Conservation (phyloP, 2,329 filamentous ascomycete species). For the Hortaea sp. region DNA sequence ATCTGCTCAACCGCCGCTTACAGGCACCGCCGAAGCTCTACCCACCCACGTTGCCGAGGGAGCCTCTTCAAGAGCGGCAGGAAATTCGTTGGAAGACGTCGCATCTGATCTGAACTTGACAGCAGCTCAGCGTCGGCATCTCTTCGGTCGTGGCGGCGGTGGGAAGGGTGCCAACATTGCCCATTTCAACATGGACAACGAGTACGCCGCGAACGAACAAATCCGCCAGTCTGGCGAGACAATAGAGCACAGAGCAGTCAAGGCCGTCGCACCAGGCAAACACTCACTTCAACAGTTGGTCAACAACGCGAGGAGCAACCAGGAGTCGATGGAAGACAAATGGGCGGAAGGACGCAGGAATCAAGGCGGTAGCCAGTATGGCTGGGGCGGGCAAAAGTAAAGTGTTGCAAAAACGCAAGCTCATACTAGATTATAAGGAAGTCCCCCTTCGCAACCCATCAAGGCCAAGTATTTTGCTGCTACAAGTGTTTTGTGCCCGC, state of each 20-base stretch:
- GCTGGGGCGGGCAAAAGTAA: slow-evolving; percentile 35
- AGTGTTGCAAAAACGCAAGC: too few species aligned
- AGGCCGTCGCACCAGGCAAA: slow-evolving; percentile 74
- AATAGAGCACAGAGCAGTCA: slow-evolving; percentile 67
- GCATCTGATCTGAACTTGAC: slow-evolving; percentile 72
- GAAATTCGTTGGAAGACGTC: slow-evolving; percentile 41
- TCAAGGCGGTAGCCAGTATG: slow-evolving; percentile 74
- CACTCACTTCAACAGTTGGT: slow-evolving; percentile 83
- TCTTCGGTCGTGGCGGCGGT: slow-evolving; percentile 60
- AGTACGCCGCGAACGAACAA: slow-evolving; percentile 78
- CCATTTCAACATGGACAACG: slow-evolving; percentile 79
- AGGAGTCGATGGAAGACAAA: slow-evolving; percentile 81
- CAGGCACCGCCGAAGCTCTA: too few species aligned
- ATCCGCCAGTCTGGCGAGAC: slow-evolving; percentile 60
- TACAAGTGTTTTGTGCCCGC: too few species aligned
- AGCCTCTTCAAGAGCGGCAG: too few species aligned
- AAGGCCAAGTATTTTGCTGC: too few species aligned
- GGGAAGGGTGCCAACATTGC: slow-evolving; percentile 56
- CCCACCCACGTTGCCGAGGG: too few species aligned
- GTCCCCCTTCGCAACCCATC: too few species aligned
- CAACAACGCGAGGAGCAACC: slow-evolving; percentile 69
- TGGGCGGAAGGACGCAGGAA: slow-evolving; percentile 74
- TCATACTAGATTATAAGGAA: too few species aligned
- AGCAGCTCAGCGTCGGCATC: slow-evolving; percentile 63
- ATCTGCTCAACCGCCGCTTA: background rate